Evolutionary conservation across 192 early-diverging fungal genomes (phyloP).

Genomic region (Podila verticillata): DNA sequence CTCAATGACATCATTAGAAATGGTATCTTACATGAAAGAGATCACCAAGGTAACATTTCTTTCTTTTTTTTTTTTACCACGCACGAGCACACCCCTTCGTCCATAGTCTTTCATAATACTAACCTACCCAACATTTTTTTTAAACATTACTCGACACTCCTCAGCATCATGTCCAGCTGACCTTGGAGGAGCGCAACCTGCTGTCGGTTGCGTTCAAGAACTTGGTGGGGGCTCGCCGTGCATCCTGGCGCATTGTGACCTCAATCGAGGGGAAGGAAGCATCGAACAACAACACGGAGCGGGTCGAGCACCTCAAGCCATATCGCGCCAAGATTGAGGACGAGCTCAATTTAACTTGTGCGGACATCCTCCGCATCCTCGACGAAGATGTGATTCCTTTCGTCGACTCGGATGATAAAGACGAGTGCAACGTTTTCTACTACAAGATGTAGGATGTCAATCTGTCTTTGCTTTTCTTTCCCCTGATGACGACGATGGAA

Average conservation of each 20-base stretch:
- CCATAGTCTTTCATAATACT: conserved; percentile 13
- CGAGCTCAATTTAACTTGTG: conserved; percentile 92
- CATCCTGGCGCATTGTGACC: conserved; percentile 96
- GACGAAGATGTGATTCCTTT: conserved; percentile 88
- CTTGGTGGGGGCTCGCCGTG: conserved; percentile 96
- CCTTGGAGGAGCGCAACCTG: conserved; percentile 98
- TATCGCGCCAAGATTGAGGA: conserved; percentile 93
- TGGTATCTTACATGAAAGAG: conserved; percentile 54
- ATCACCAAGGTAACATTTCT: conserved; percentile 52
- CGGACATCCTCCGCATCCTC: conserved; percentile 90
- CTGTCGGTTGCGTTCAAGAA: conserved; percentile 99
- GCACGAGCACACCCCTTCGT: conserved; percentile 88
- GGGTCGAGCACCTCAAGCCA: conserved; percentile 87
- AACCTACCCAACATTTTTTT: background rate
- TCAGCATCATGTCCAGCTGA: conserved; percentile 82
- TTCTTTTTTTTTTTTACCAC: conserved; percentile 70
- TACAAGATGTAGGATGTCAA: conserved; percentile 88
- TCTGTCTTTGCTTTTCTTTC: conserved; percentile 68
- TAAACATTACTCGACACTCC: background rate
- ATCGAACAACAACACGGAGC: conserved; percentile 84
- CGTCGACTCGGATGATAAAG: conserved; percentile 71
- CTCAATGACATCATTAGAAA: conserved; percentile 27
- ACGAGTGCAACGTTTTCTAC: conserved; percentile 98
- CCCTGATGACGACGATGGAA: conserved; percentile 70
- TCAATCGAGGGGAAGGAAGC: conserved; percentile 98